Base-by-base conservation (phyloP, 2,329 filamentous ascomycete species). In the Diaporthe aspalathi region DNA sequence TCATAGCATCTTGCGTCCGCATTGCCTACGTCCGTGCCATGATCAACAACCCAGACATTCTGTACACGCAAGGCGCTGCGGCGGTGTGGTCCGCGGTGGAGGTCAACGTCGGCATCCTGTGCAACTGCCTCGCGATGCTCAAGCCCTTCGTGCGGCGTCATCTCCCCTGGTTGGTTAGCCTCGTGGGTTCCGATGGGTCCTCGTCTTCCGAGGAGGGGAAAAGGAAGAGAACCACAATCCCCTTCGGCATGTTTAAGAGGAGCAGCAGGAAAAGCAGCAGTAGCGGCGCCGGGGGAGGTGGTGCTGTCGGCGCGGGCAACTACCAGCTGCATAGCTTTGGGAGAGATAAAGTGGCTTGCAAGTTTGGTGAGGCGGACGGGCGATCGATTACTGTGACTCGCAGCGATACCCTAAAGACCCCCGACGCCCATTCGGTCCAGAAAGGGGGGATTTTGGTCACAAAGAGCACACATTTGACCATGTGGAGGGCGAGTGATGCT, bases 81-180 rank as follows among this genome's bases (percentile, higher is more conserved):
- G 76, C 74, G 17, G 72, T 78, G 1, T 78, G 77, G 77, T 77
- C 80, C n/a, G 78, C 79, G 12, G 72, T 78, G 8, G 82, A 80
- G 73, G 76, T 82, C 53, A 81, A 83, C 74, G 72, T 79, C 29
- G 76, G 77, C 68, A 77, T 78, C 73, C 57, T 76, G 24, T 79
- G 77, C 74, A 75, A 75, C 71, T 75, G 73, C 69, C 73, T 75
- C 40, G 74, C 74, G 29, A 72, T 74, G n/a, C 72, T 78, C 43
- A 76, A 76, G 69, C 76, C 74, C 14, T 76, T 78, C 17, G 63
- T 78, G 20, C 54, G 73, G 9, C 66, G 62, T 12, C 73, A 78
- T 62, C 29, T 77, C 38, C 74, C 75, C 9, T 68, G 54, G 56
- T 70, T 78, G 7, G 70, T 63, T 20, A 70, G 63, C 35, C 53